phyloP scores from a whole-genome alignment of 2,329 filamentous ascomycete species.

The Aspergillus eucalypticola region DNA sequence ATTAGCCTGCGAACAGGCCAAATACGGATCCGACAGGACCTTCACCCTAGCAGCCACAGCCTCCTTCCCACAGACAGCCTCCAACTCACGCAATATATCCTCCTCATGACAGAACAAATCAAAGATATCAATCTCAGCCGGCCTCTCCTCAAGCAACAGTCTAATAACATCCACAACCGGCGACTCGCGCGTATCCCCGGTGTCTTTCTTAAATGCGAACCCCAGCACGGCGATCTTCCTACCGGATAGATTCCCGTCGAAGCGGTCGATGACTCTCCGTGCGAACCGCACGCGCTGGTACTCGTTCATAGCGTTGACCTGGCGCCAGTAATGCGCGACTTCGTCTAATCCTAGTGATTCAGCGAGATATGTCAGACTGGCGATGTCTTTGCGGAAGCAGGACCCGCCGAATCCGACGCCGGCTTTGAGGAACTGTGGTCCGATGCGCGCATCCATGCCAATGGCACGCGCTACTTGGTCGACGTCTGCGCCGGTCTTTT shows the following conservation, averaged over 20 bases:
- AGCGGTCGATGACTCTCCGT: constrained; percentile 62
- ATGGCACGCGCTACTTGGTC: constrained; percentile 68
- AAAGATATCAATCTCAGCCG: constrained; percentile 66
- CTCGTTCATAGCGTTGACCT: constrained; percentile 75
- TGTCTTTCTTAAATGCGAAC: constrained; percentile 79
- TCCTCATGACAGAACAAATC: constrained; percentile 57
- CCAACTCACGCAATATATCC: constrained; percentile 45
- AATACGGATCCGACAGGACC: constrained; percentile 46
- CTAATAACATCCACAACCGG: constrained; percentile 69
- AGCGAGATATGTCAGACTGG: constrained; percentile 72
- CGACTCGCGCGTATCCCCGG: constrained; percentile 71
- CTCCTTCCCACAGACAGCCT: constrained; percentile 1
- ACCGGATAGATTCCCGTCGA: constrained; percentile 67
- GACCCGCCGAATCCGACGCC: constrained; percentile 77
- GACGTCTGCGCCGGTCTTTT: constrained; percentile 73
- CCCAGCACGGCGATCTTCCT: constrained; percentile 75
- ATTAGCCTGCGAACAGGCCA: constrained; percentile 48
- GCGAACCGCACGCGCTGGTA: constrained; percentile 71
- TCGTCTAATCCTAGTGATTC: constrained; percentile 68
- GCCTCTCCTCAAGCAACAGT: constrained; percentile 64
- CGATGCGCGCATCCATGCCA: constrained; percentile 71
- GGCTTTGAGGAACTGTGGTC: constrained; percentile 70
- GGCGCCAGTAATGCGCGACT: constrained; percentile 73
- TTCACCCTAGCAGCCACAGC: constrained; percentile 27
- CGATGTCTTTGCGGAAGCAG: constrained; percentile 80